Percentiles rank a stretch among this genome's conserved stretches.
These are phyloP conservation scores for Russula vinacea DNA, from an alignment of 768 basidiomycete species.

Conservation along the genomic window DNA sequence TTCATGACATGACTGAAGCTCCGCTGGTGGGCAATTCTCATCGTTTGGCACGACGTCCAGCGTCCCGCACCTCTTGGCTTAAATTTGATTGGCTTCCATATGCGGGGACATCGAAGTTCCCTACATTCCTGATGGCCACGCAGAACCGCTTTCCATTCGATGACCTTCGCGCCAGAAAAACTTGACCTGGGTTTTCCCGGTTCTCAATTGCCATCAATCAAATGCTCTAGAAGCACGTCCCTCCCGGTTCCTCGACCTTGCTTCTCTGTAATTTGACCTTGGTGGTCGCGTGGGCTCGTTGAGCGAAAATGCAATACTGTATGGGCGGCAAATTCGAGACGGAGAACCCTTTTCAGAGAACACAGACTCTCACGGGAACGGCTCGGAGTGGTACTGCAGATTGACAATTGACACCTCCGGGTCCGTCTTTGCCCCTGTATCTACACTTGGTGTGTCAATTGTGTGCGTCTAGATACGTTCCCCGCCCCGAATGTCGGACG, in stretches of 20 bases:
- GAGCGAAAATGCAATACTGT: no score
- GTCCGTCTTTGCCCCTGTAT: slow-evolving; percentile 4
- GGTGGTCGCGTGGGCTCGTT: no score
- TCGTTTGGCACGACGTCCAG: neutral
- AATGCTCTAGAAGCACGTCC: neutral
- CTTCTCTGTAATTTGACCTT: neutral
- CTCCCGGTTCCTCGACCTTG: neutral
- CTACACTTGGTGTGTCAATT: neutral
- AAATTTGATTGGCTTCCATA: neutral
- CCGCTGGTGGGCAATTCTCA: neutral
- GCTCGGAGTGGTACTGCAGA: neutral
- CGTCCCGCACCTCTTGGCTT: slow-evolving; percentile 4
- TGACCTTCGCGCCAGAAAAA: neutral
- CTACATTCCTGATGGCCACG: slow-evolving; percentile 1
- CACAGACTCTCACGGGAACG: neutral
- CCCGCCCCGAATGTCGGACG: neutral
- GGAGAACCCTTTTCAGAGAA: neutral
- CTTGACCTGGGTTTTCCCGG: neutral
- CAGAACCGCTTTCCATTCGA: neutral
- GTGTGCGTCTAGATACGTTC: slow-evolving; percentile 6
- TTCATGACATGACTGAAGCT: neutral
- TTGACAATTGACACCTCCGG: neutral
- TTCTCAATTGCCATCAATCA: neutral
- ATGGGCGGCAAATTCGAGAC: neutral
- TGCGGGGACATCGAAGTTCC: neutral